Conservation (phyloP, 192 early-diverging fungal genomes). For the Backusella liffmaniae region DNA sequence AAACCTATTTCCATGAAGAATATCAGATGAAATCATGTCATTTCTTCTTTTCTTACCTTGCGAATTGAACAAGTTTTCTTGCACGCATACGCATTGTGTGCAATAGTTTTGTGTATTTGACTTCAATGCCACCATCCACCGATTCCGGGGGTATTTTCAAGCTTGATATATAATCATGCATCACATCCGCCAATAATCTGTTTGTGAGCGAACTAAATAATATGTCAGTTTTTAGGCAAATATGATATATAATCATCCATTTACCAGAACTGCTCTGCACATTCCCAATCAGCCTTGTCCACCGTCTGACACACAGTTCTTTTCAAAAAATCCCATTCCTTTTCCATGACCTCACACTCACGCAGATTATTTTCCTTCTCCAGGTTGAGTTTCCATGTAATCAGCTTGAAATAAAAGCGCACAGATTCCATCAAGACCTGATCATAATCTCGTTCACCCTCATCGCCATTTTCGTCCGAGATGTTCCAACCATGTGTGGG, state of each 20-base stretch:
- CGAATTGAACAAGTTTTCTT: constrained; percentile 62
- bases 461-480: constrained; percentile 30
- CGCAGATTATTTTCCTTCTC: constrained; percentile 57
- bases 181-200: constrained; percentile 46
- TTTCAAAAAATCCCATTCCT: constrained; percentile 78
- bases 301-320: constrained; percentile 63
- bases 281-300: constrained; percentile 71
- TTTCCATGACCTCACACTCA: constrained; percentile 79
- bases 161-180: constrained; percentile 44
- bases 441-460: constrained; percentile 53
- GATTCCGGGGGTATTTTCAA: constrained; percentile 37
- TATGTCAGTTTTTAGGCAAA: neutral
- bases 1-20: constrained; percentile 16
- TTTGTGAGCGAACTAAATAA: constrained; percentile 46
- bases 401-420: constrained; percentile 73
- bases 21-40: neutral
- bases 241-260: neutral
- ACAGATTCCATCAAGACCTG: constrained; percentile 67
- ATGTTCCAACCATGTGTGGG: constrained; percentile 69
- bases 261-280: constrained; percentile 76
- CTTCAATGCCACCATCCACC: constrained; percentile 38
- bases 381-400: constrained; percentile 71
- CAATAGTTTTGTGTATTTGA: constrained; percentile 60
- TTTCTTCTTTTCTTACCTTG: constrained; percentile 41
- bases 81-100: constrained; percentile 65